A percentile compares a stretch with the other conserved stretches of the same genome.
phyloP scores from a whole-genome alignment of 805 yeast species.

The Blastobotrys peoriensis region DNA sequence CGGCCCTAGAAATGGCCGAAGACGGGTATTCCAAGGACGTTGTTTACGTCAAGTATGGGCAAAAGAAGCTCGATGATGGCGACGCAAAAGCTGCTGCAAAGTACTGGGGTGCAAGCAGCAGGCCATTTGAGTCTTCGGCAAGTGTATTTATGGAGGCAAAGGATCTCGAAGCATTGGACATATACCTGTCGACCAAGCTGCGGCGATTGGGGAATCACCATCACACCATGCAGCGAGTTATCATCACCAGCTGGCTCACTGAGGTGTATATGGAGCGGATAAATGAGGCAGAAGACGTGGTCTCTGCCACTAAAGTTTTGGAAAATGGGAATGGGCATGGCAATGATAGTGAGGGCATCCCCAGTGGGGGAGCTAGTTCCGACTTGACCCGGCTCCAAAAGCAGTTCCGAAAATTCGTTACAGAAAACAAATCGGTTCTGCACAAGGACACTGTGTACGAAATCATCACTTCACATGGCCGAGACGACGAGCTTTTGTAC shows the following conservation, averaged over 20 bases:
- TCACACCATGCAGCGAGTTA: conserved; percentile 40
- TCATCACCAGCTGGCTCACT: conserved; percentile 61
- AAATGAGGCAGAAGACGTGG: conserved; percentile 37
- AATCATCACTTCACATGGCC: conserved; percentile 60
- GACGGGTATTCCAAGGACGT: conserved; percentile 34
- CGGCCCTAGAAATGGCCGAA: conserved; percentile 49
- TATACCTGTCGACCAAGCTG: conserved; percentile 43
- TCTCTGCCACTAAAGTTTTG: conserved; percentile 16
- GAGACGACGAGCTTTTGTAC: conserved; percentile 54
- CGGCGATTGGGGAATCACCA: conserved; percentile 11
- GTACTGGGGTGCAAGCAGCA: conserved; percentile 55
- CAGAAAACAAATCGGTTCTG: conserved; percentile 40
- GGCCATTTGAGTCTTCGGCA: conserved; percentile 65
- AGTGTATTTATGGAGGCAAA: conserved; percentile 44
- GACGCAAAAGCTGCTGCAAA: conserved; percentile 38
- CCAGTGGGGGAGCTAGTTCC: conserved; percentile 21
- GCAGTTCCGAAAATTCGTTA: conserved; percentile 46
- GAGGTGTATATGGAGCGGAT: conserved; percentile 49
- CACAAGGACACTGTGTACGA: conserved; percentile 69
- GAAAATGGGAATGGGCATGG: conserved; percentile 22
- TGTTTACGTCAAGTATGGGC: conserved; percentile 52
- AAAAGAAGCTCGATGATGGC: conserved; percentile 34
- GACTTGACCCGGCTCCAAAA: conserved; percentile 25
- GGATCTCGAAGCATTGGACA: conserved; percentile 39
- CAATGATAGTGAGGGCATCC: conserved; percentile 16